Evolutionary conservation across 2,329 filamentous ascomycete species (phyloP).

Genomic region (Aspergillus caelatus): DNA sequence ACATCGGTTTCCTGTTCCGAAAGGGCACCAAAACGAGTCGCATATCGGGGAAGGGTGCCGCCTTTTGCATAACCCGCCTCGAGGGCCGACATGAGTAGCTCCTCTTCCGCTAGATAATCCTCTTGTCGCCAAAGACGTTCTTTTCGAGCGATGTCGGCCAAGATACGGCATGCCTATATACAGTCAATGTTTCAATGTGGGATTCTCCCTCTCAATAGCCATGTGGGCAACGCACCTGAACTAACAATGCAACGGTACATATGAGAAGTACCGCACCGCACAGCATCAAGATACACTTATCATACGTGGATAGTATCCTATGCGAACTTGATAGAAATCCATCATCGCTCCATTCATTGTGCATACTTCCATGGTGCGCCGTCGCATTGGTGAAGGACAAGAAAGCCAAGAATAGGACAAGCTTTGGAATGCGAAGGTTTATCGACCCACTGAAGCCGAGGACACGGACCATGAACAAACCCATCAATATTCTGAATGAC

Average conservation of each 20-base stretch:
- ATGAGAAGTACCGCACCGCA: neutral
- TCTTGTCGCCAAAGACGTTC: neutral
- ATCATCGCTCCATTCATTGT: neutral
- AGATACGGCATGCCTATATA: neutral
- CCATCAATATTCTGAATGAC: neutral
- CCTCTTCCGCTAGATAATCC: neutral
- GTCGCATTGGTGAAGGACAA: neutral
- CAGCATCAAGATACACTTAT: neutral
- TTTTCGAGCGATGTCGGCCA: neutral
- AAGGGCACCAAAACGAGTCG: conserved; percentile 6
- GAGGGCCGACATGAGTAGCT: neutral
- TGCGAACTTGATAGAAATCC: neutral
- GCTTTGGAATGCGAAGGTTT: neutral
- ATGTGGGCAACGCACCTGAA: neutral
- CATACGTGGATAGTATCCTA: neutral
- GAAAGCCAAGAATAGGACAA: neutral
- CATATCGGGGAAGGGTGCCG: neutral
- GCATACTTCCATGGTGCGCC: neutral
- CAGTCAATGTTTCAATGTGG: neutral
- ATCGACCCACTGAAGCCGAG: neutral
- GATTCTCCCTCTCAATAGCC: no score
- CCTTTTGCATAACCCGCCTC: neutral
- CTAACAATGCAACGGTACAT: neutral
- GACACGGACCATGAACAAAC: neutral
- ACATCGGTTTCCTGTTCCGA: neutral